Evolutionary conservation across 768 basidiomycete genomes (phyloP).

Genomic region (Brasilioporus rufonigricans): DNA sequence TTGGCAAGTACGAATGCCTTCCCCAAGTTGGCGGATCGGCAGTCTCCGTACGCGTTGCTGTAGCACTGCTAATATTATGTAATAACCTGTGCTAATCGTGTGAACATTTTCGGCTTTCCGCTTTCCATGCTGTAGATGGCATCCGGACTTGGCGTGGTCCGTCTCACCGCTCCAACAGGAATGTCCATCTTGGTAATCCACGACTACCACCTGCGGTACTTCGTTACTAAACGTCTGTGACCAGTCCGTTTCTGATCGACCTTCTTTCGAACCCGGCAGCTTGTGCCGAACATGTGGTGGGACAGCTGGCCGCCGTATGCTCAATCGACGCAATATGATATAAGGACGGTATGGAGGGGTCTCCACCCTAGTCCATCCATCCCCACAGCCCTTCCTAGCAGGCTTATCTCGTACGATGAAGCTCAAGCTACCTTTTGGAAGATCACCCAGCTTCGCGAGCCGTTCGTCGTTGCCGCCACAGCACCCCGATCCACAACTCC

Average conservation of each 20-base stretch:
- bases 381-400: neutral
- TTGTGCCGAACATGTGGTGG: neutral
- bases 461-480: conserved; percentile 14
- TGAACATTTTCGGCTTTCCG: too few species aligned
- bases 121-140: too few species aligned
- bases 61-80: conserved; percentile 7
- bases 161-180: neutral
- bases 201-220: neutral
- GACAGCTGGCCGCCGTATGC: neutral
- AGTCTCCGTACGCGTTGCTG: conserved; percentile 43
- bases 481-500: conserved; percentile 3
- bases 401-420: neutral
- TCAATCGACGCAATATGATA: neutral
- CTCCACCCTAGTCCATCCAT: neutral
- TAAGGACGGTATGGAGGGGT: neutral
- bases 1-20: conserved; percentile 79
- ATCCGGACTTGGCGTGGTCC: too few species aligned
- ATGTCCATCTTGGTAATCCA: neutral
- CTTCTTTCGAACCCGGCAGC: neutral
- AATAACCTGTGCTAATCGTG: neutral
- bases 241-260: conserved; percentile 3
- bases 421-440: conserved; percentile 6
- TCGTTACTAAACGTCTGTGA: neutral
- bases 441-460: conserved; percentile 3
- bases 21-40: conserved; percentile 66